Base-by-base conservation (phyloP, 164 flowering plant species). In the Paratinospora sagittata region DNA sequence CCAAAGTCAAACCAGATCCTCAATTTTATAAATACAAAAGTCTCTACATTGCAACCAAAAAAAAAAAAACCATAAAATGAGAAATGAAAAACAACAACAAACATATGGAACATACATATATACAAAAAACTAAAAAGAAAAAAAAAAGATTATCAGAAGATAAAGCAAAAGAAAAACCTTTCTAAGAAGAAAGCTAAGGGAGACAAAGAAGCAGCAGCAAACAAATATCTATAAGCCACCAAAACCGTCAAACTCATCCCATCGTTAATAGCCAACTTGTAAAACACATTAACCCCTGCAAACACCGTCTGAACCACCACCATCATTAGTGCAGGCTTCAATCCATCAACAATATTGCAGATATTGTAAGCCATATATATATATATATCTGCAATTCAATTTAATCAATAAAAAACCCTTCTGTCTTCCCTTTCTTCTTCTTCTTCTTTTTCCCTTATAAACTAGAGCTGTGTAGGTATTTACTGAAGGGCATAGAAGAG, bases 111-210 rank as follows among this genome's bases (percentile, higher is more conserved):
- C n/a, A 62, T 62, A 24, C 23, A 12, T 23, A 30, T 19, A 16
- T 55, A 16, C 61, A 3, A 11, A n/a, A n/a, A 60, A 27, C 23
- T 19, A 60, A 67, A 67, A 68, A 49, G 2, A 10, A 13, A 21
- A 65, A 34, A 45, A 26, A 47, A 9, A 45, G n/a, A n/a, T n/a
- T n/a, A n/a, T n/a, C n/a, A n/a, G n/a, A n/a, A n/a, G n/a, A n/a
- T n/a, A n/a, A 47, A 26, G 3, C 9, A 27, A n/a, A 68, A 26
- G 6, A 16, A 17, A 0, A 12, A 87, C 96, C 93, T 82, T 74
- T 92, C 96, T 0, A 82, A 2, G 49, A 88, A 33, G 72, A 85
- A 67, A 36, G 97, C 89, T 43, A 90, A 30, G 27, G 96, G 97
- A 24, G 73, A 70, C 27, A 88, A 63, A 67, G 84, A 74, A 33